phyloP scores from a whole-genome alignment of 257 asterid genomes.

The Fraxinus quadrangulata region DNA sequence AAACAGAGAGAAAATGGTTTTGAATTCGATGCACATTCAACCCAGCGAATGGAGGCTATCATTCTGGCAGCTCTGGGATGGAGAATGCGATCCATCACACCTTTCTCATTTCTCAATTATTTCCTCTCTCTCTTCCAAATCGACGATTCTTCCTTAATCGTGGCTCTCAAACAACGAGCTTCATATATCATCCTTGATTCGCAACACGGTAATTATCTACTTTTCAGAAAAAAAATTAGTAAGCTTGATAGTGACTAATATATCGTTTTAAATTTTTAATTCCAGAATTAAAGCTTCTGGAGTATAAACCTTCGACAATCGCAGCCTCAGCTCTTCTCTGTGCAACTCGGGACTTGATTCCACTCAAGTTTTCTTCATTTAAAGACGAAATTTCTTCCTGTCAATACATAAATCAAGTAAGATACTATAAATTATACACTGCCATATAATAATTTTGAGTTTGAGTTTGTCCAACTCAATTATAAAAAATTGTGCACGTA shows the following conservation, averaged over 20 bases:
- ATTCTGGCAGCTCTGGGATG: constrained; percentile 69
- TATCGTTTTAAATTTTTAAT: neutral
- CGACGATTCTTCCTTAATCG: constrained; percentile 36
- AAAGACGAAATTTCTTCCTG: constrained; percentile 33
- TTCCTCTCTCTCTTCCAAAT: constrained; percentile 41
- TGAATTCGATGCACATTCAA: constrained; percentile 33
- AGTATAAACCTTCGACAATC: constrained; percentile 51
- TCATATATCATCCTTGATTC: constrained; percentile 44
- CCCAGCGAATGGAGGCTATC: constrained; percentile 54
- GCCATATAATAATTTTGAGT: no score
- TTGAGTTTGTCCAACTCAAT: no score
- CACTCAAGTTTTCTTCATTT: constrained; percentile 37
- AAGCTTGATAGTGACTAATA: neutral
- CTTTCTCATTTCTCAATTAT: constrained; percentile 51
- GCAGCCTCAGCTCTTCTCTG: constrained; percentile 64
- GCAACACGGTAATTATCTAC: constrained; percentile 39
- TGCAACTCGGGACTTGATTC: constrained; percentile 44
- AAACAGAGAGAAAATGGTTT: constrained; percentile 52
- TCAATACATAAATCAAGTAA: constrained; percentile 43
- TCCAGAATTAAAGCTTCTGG: constrained; percentile 46
- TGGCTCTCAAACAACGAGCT: constrained; percentile 40
- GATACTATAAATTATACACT: neutral
- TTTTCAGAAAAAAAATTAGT: no score
- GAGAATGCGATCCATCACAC: constrained; percentile 75
- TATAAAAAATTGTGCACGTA: no score